Evolutionary conservation across 176 grass and related monocot species (phyloP).

Genomic region (Coix lacrymajobi): DNA sequence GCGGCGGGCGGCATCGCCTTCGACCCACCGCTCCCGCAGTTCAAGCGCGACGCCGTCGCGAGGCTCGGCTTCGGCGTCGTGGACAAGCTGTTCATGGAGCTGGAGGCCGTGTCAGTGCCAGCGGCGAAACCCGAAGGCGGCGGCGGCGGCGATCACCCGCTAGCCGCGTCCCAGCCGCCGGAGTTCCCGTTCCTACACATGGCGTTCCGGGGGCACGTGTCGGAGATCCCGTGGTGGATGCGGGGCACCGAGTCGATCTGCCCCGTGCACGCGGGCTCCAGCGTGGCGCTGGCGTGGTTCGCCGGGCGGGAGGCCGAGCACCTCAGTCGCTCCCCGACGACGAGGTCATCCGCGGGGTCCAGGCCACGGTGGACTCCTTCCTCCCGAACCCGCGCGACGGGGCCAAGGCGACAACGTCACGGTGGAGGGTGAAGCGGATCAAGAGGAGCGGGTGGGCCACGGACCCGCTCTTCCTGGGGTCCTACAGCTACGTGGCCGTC

Average conservation of each 20-base stretch:
- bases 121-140: neutral
- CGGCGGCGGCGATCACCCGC: neutral
- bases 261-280: slow-evolving; percentile 54
- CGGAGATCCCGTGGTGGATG: slow-evolving; percentile 75
- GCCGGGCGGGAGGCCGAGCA: slow-evolving; percentile 67
- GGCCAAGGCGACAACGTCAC: neutral
- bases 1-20: slow-evolving; percentile 39
- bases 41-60: slow-evolving; percentile 59
- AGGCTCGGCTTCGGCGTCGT: slow-evolving; percentile 76
- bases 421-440: slow-evolving; percentile 43
- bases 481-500: slow-evolving; percentile 88
- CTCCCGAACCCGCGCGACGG: neutral
- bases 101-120: slow-evolving; percentile 11
- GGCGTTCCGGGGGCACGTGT: slow-evolving; percentile 31
- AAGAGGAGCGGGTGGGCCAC: slow-evolving; percentile 65
- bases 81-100: slow-evolving; percentile 79
- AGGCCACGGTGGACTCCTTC: slow-evolving; percentile 50
- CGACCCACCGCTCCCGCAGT: slow-evolving; percentile 62
- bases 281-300: slow-evolving; percentile 72
- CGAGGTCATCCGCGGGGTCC: slow-evolving; percentile 43
- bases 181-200: slow-evolving; percentile 54
- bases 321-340: slow-evolving; percentile 66
- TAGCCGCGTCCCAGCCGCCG: neutral
- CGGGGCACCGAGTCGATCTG: slow-evolving; percentile 63
- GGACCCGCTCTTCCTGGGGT: slow-evolving; percentile 72